Evolutionary conservation across 306 rosid species (phyloP).

Genomic region (Inga oerstediana): DNA sequence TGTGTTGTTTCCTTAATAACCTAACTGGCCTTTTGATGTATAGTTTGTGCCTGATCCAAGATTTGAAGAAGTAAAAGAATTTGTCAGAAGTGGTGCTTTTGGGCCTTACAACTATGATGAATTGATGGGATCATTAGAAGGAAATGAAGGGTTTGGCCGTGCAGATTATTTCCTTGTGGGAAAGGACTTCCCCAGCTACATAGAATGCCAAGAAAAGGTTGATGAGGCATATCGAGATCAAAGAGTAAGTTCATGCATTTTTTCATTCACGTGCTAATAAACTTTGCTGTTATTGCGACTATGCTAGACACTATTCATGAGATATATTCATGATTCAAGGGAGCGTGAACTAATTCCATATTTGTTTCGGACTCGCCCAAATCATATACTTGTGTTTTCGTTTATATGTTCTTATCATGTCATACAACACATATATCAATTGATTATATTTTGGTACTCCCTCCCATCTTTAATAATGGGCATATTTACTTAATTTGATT

Average conservation of each 20-base stretch:
- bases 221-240: conserved; percentile 84
- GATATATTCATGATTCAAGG: conserved; percentile 25
- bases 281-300: conserved; percentile 17
- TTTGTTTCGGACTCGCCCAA: conserved; percentile 15
- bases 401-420: conserved; percentile 6
- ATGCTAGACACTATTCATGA: conserved; percentile 7
- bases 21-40: conserved; percentile 41
- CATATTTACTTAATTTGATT: too few relatives aligned
- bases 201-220: conserved; percentile 92
- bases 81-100: conserved; percentile 80
- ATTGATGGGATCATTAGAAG: conserved; percentile 86
- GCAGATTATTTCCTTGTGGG: conserved; percentile 99
- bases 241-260: conserved; percentile 53
- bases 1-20: conserved; percentile 15
- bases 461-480: too few relatives aligned
- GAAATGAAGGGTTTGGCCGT: conserved; percentile 88
- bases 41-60: conserved; percentile 94
- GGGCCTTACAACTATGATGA: conserved; percentile 78
- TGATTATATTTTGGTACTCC: conserved; percentile 7
- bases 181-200: conserved; percentile 94
- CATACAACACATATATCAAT: conserved; percentile 18
- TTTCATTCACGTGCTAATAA: conserved; percentile 14
- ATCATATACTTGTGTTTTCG: background rate
- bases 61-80: conserved; percentile 88
- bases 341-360: conserved; percentile 29